Evolutionary conservation across 768 basidiomycete species (phyloP).

Genomic region (Lyophyllum decastes): DNA sequence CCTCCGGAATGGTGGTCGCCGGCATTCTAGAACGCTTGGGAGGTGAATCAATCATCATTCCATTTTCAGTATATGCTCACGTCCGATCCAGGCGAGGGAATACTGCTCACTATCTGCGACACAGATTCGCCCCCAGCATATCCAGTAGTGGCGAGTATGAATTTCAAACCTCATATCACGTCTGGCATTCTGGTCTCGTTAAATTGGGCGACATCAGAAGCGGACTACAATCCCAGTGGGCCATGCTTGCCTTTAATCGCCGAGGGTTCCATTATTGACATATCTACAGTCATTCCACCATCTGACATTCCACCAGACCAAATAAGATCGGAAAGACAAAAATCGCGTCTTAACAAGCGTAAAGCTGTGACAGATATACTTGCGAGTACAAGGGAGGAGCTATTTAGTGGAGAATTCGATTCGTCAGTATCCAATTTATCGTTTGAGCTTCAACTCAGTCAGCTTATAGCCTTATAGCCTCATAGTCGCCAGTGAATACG

Average conservation of each 20-base stretch:
- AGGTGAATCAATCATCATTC: conserved; percentile 43
- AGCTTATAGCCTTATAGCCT: conserved; percentile 46
- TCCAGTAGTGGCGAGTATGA: conserved; percentile 82
- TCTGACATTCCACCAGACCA: conserved; percentile 57
- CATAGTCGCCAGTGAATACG: conserved; percentile 81
- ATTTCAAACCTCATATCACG: conserved; percentile 64
- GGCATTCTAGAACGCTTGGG: conserved; percentile 87
- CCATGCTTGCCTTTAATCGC: conserved; percentile 2
- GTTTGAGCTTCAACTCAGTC: background rate
- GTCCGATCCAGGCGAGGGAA: conserved; percentile 63
- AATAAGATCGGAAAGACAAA: conserved; percentile 73
- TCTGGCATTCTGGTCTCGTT: conserved; percentile 62
- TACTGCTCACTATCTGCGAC: conserved; percentile 82
- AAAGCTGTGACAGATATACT: conserved; percentile 68
- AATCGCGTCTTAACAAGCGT: conserved; percentile 71
- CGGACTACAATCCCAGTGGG: conserved; percentile 70
- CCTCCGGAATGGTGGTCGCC: conserved; percentile 84
- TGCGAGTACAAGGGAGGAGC: conserved; percentile 67
- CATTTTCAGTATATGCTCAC: background rate
- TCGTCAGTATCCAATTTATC: conserved; percentile 48
- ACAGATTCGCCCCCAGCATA: conserved; percentile 93
- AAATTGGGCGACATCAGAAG: conserved; percentile 90
- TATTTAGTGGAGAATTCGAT: conserved; percentile 88
- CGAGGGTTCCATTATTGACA: conserved; percentile 5
- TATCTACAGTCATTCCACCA: conserved; percentile 53